Percentiles rank a stretch among this genome's conserved stretches.
Evolutionary conservation across 2,329 filamentous ascomycete species (phyloP).

Genomic region (Botrytis pseudocinerea): DNA sequence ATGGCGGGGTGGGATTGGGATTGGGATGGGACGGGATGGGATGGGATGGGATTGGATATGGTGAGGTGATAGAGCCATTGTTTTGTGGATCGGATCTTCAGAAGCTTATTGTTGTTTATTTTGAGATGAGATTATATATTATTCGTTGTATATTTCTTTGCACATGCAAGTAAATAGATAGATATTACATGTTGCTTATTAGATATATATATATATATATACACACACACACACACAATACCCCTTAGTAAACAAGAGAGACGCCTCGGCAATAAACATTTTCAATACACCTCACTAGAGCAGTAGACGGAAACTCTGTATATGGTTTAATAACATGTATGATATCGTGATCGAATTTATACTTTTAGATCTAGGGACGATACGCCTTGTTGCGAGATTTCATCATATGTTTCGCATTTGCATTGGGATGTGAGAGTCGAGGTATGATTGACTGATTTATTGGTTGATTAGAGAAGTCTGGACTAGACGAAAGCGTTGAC

Average conservation of each 20-base stretch:
- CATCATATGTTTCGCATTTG: background rate
- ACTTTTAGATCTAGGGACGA: background rate
- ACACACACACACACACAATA: background rate
- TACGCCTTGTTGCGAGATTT: background rate
- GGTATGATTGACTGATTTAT: background rate
- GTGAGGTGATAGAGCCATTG: background rate
- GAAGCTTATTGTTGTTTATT: conserved; percentile 5
- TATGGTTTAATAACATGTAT: background rate
- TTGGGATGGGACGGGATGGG: no score
- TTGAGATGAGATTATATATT: background rate
- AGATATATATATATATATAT: background rate
- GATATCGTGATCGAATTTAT: background rate
- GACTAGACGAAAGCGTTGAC: background rate
- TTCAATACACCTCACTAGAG: background rate
- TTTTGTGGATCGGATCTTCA: conserved; percentile 13
- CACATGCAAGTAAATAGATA: background rate
- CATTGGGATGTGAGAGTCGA: background rate
- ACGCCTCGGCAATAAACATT: background rate
- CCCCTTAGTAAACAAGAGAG: background rate
- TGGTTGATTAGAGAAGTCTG: background rate
- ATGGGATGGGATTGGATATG: background rate
- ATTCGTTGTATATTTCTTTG: no score
- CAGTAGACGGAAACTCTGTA: background rate
- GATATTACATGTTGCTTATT: no score
- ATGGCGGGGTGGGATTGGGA: background rate